Evolutionary conservation across 2,329 filamentous ascomycete species (phyloP), one percentile per base, ranked within the genome.

Genomic region (Balansia obtecta): DNA sequence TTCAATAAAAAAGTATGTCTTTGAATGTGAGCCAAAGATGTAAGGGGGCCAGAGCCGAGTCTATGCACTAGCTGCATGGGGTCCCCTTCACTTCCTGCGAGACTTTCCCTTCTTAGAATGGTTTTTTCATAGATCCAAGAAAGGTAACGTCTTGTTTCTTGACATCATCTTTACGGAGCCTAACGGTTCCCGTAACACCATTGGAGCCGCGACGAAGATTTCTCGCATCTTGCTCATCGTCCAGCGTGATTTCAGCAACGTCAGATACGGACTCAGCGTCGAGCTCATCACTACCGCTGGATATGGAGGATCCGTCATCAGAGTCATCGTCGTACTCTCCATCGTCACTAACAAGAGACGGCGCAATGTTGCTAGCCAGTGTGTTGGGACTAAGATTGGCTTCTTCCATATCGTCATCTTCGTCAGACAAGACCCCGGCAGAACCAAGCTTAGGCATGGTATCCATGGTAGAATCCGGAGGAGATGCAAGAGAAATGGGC

Each of bases 271-370:
- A 73, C 52, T 79, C 78, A n/a, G 78, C 71, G 27, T 81, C 81
- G 38, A 77, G 63, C 51, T 69, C 72, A 46, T 80, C 77, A 50
- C 74, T 77, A 49, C 70, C 69, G 27, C 80, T 80, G 4, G 80
- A 83, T 42, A 74, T 70, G 3, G 75, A 75, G 4, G 79, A 84
- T 44, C 73, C 76, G 52, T 80, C 79, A 51, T 85, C 80, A 1
- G 83, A 86, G 50, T 84, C 82, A 57, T 86, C 85, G 57, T 86
- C 85, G 59, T 85, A 87, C 62, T 88, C 85, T 58, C 85, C 83
- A 61, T 88, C 85, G 65, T 90, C 86, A 66, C 85, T 88, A 61
- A 89, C 85, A 46, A 90, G 74, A 58, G 84, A 88, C 20, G 86
- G 86, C 9, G 86, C 85, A 56, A 86, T 86, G 65, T 88, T 88